Evolutionary conservation across 352 stramenopile species (phyloP), one percentile per base, ranked within the genome.

Genomic region (Pythium biforme): DNA sequence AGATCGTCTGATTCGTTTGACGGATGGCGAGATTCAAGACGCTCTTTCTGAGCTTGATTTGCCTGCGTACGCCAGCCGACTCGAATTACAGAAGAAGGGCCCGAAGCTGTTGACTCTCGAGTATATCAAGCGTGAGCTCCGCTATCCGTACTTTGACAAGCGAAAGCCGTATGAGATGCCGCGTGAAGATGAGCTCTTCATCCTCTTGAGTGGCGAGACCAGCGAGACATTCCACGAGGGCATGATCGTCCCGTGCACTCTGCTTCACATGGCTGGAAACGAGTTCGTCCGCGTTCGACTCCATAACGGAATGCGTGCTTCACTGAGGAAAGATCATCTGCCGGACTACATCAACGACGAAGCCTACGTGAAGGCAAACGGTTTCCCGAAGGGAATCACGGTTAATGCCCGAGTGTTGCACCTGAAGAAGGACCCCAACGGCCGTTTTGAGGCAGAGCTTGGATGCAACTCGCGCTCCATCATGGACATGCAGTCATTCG

Each of bases 11-110:
- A 52, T 66, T 25, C 56, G 64, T 25, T 48, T 70, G 26, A 70
- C 76, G 1, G 87, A 96, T 67, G 73, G 70, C 33, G 87, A 96
- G 41, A 96, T 96, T 53, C 85, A 94, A 59, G 88, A 96, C 68
- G 79, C 88, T 10, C 69, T 96, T 9, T 92, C 88, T 0, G 88
- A 96, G 57, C 72, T 96, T 10, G 88, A 96, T 62, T 52, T 96
- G n/a, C 87, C 80, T 34, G 88, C 88, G 14, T 96, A 96, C 27
- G 88, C 88, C 34, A 83, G 79, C 22, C 84, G 86, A 12, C 64
- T 96, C n/a, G 88, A 96, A 66, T 66, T 92, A 25, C 88, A 96
- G 64, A 92, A 96, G 70, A 96, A 96, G 71, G 88, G 86, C 0
- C 88, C 86, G 0, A 96, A 96, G 63, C 55, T 95, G 22, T 62